phyloP scores from a whole-genome alignment of 177 flowering plant species.

The Vitis hybrid region DNA sequence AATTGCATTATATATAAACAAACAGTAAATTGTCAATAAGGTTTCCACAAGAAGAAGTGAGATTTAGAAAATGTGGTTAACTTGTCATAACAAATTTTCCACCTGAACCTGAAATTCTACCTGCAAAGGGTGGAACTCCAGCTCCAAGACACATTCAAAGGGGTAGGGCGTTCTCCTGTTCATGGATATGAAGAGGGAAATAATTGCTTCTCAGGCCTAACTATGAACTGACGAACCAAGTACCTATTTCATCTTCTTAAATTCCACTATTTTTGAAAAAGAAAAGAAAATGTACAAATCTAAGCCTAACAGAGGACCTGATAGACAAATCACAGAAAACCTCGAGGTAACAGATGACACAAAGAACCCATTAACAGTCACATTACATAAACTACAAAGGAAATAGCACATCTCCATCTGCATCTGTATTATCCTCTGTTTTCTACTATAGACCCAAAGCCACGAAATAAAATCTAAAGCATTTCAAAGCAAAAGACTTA shows the following conservation, averaged over 20 bases:
- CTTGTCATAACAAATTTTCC: neutral
- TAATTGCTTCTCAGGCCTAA: too few species aligned
- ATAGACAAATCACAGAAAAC: too few species aligned
- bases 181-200: conserved; percentile 1
- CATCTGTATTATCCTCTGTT: neutral
- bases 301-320: too few species aligned
- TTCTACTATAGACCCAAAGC: neutral
- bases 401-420: conserved; percentile 3
- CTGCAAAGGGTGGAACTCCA: conserved; percentile 29
- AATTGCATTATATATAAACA: neutral
- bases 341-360: too few species aligned
- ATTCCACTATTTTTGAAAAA: neutral
- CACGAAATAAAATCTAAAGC: neutral
- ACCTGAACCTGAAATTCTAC: conserved; percentile 30
- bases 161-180: conserved; percentile 1
- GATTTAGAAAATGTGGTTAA: neutral
- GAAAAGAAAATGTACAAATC: too few species aligned
- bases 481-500: neutral
- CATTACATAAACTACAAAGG: neutral
- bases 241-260: conserved; percentile 4
- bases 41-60: neutral
- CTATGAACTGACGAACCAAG: neutral
- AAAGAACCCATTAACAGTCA: neutral
- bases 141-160: conserved; percentile 11
- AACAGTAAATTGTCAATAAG: conserved; percentile 5